Base-by-base conservation (phyloP, 2,329 filamentous ascomycete species). In the Pyrenophora teres region DNA sequence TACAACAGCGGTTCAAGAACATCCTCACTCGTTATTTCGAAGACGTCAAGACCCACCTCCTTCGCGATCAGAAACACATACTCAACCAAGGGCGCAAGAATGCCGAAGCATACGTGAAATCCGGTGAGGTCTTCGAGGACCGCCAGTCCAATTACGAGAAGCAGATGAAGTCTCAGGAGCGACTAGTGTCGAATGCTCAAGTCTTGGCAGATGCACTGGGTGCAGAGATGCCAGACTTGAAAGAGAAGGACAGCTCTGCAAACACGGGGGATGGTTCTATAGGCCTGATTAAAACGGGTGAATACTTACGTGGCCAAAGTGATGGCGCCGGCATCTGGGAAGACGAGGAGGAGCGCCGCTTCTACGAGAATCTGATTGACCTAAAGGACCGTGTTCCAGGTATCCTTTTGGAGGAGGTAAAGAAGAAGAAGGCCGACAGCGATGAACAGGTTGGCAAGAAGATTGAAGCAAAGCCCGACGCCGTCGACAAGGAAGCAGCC, bases 271-370 rank as follows among this genome's bases (percentile, higher is more conserved):
- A 89, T 66, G 87, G 90, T 46, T 87, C 88, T 1, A 97, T 99
- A 64, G 94, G 94, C 30, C 83, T 97, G 33, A 89, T 97, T 63
- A 97, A 97, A 76, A 89, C 92, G 9, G 90, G 91, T 0, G 93
- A 97, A 63, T 97, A 97, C 67, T 80, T 97, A 33, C 88, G 91
- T 32, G 92, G 92, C 10, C 90, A 95, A 71, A 88, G 87, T 18
- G 93, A 97, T 52, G 92, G 92, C 16, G 84, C 92, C 19, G 94
- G 94, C 0, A 97, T 99, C 57, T 99, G 94, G 94, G 92, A 97
- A 76, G 94, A 99, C 64, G 94, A 99, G 69, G 94, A 99, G 47
- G 93, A 99, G 75, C 87, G 94, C 53, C 89, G 94, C 54, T 99
- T 99, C 73, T 99, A 99, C 76, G 94, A 99, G 78, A 97, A 97